phyloP scores from a whole-genome alignment of 257 asterid species.

The Lithospermum erythrorhizon region DNA sequence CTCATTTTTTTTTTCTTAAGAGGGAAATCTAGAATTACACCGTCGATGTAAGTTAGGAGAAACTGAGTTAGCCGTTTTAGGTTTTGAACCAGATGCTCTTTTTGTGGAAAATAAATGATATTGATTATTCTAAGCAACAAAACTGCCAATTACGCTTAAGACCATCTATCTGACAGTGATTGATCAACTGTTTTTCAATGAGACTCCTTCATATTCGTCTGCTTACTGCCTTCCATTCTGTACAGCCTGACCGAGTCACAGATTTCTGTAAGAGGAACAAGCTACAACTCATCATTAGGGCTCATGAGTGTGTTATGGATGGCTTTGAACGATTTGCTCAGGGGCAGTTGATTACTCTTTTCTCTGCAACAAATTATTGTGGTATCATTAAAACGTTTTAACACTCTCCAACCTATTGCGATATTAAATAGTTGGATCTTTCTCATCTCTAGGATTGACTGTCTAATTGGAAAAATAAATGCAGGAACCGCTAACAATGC shows the following conservation, averaged over 20 bases:
- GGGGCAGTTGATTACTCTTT: constrained; percentile 94
- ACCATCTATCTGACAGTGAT: neutral
- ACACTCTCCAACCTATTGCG: neutral
- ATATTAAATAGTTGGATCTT: neutral
- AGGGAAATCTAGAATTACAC: neutral
- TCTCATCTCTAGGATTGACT: neutral
- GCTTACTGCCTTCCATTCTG: constrained; percentile 3
- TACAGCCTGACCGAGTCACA: constrained; percentile 97
- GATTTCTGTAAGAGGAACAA: constrained; percentile 94
- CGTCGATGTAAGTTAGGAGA: neutral
- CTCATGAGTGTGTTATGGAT: constrained; percentile 99
- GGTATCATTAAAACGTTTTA: constrained; percentile 31
- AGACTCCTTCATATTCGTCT: neutral
- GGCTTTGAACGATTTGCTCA: constrained; percentile 98
- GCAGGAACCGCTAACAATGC: constrained; percentile 97
- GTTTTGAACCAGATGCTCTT: neutral
- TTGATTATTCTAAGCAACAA: neutral
- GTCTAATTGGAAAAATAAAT: constrained; percentile 19
- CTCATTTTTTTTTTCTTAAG: too few species aligned
- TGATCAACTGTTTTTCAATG: neutral
- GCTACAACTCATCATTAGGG: constrained; percentile 84
- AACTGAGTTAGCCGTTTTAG: neutral
- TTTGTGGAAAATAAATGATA: neutral
- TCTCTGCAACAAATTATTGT: constrained; percentile 98
- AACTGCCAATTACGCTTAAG: neutral